A percentile compares a stretch with the other conserved stretches of the same genome.
These are phyloP conservation scores for Diospyros kaki DNA, from an alignment of 148 eudicot species.

Conservation along the genomic window DNA sequence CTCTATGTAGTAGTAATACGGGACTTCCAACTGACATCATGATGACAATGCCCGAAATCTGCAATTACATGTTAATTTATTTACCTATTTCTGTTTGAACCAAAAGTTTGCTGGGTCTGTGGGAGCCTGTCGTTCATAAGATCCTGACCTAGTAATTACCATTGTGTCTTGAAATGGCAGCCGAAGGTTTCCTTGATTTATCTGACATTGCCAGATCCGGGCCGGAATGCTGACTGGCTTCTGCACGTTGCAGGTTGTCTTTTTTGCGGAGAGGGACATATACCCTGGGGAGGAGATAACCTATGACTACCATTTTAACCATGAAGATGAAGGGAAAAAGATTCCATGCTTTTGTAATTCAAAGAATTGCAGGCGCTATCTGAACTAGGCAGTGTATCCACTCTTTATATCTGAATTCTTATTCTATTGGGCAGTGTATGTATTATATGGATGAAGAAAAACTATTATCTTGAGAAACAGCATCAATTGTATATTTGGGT, in stretches of 20 bases:
- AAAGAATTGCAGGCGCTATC: constrained; percentile 62
- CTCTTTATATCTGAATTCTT: too few relatives aligned
- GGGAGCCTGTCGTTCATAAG: neutral
- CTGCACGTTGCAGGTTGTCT: constrained; percentile 48
- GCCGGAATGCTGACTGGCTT: neutral
- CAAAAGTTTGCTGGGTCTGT: neutral
- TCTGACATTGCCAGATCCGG: neutral
- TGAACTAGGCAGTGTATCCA: constrained; percentile 31
- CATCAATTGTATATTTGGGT: too few relatives aligned
- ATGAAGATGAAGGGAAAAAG: constrained; percentile 80
- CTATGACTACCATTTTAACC: constrained; percentile 74
- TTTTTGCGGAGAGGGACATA: constrained; percentile 73
- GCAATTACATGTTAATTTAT: neutral
- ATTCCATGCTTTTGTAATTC: constrained; percentile 65
- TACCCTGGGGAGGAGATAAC: constrained; percentile 83
- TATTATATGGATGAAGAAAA: too few relatives aligned
- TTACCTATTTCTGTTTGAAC: neutral
- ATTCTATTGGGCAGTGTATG: too few relatives aligned
- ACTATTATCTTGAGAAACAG: too few relatives aligned
- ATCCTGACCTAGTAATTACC: neutral
- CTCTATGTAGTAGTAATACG: too few relatives aligned
- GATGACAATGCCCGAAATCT: too few relatives aligned
- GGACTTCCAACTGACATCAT: too few relatives aligned
- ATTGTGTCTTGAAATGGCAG: neutral
- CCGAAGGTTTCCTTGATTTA: neutral